These are phyloP conservation scores for Fusarium hainanense DNA, from an alignment of 2,329 filamentous ascomycete genomes.

Conservation along the genomic window DNA sequence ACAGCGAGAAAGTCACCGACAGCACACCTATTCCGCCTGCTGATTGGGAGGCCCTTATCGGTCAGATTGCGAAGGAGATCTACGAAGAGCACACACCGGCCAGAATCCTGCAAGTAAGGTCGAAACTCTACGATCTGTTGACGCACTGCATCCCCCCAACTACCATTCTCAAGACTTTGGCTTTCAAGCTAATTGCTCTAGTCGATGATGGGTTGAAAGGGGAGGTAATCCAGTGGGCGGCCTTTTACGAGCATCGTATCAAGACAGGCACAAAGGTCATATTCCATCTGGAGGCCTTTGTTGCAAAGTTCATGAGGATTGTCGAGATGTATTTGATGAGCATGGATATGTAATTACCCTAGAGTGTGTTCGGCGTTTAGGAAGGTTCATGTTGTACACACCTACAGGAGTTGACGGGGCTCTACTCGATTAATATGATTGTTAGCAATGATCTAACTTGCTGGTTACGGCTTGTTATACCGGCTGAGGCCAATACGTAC, in stretches of 20 bases:
- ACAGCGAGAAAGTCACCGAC: conserved; percentile 89
- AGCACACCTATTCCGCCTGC: conserved; percentile 91
- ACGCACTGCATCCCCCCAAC: conserved; percentile 98
- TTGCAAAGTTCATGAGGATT: conserved; percentile 98
- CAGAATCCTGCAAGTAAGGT: conserved; percentile 85
- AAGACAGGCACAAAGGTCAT: conserved; percentile 94
- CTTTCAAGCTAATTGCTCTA: conserved; percentile 88
- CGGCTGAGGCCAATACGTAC: background rate
- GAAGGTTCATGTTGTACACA: conserved; percentile 28
- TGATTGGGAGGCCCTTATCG: conserved; percentile 95
- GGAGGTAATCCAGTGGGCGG: conserved; percentile 94
- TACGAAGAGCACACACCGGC: conserved; percentile 92
- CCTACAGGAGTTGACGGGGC: conserved; percentile 18
- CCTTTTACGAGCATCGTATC: conserved; percentile 96
- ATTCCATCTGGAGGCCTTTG: conserved; percentile 97
- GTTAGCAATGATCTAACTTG: background rate
- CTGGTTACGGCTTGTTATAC: background rate
- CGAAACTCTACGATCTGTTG: conserved; percentile 95
- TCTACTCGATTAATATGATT: conserved; percentile 5
- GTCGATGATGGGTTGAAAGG: conserved; percentile 91
- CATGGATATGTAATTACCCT: conserved; percentile 72
- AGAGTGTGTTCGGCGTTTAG: conserved; percentile 42
- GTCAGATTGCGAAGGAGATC: conserved; percentile 91
- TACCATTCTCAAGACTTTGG: conserved; percentile 92
- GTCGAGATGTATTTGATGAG: conserved; percentile 92